Evolutionary conservation across 441 rosid genomes (phyloP).

Genomic region (Capsella rubella): DNA sequence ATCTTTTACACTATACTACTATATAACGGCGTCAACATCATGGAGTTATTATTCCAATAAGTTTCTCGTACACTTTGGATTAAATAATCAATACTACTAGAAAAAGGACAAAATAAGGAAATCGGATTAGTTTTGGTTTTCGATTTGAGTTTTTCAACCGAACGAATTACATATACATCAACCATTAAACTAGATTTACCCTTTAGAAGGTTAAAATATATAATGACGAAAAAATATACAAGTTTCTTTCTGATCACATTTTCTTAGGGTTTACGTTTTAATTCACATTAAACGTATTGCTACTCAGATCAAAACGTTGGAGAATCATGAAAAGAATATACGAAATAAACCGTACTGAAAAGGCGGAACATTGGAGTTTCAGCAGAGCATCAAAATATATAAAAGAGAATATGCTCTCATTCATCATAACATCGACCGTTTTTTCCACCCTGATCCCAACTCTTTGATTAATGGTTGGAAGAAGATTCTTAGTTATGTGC

Average conservation of each 20-base stretch:
- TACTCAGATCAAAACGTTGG: conserved; percentile 8
- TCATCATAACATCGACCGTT: conserved; percentile 22
- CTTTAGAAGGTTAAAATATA: neutral
- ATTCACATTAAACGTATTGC: neutral
- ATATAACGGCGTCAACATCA: conserved; percentile 13
- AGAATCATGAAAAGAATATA: conserved; percentile 42
- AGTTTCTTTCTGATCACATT: neutral
- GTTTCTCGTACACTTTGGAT: neutral
- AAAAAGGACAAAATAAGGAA: conserved; percentile 9
- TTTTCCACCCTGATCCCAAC: neutral
- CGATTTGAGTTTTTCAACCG: conserved; percentile 8
- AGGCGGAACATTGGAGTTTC: conserved; percentile 26
- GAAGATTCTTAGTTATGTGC: neutral
- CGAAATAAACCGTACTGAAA: conserved; percentile 23
- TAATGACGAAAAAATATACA: neutral
- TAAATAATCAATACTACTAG: neutral
- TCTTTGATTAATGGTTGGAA: neutral
- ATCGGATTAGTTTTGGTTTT: conserved; percentile 2
- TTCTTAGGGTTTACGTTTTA: conserved; percentile 13
- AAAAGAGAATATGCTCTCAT: conserved; percentile 38
- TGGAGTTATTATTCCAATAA: conserved; percentile 19
- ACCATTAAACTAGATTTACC: neutral
- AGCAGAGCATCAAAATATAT: conserved; percentile 36
- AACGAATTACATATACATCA: neutral
- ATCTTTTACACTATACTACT: neutral